phyloP scores from a whole-genome alignment of 139 green algal genomes.

The Micromonas pusilla region DNA sequence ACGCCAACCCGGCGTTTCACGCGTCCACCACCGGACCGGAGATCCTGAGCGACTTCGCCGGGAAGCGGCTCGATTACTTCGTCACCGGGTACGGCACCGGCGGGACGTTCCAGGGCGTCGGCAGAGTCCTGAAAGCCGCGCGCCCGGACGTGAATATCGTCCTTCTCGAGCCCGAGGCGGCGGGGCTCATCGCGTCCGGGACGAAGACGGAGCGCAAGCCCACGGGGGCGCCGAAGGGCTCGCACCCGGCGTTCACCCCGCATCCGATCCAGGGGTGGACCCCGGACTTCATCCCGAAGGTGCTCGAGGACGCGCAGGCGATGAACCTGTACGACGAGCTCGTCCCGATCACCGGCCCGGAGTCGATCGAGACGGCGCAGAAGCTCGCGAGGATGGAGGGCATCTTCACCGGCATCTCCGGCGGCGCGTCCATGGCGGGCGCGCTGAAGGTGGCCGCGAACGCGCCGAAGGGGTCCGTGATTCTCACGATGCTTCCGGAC shows the following conservation, averaged over 20 bases:
- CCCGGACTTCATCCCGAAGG: conserved; percentile 35
- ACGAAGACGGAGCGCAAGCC: conserved; percentile 23
- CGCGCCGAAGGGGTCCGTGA: conserved; percentile 12
- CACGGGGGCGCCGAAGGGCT: neutral
- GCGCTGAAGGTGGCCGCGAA: conserved; percentile 20
- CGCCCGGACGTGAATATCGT: conserved; percentile 30
- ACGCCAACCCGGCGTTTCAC: conserved; percentile 30
- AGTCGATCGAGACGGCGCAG: conserved; percentile 23
- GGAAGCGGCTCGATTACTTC: conserved; percentile 28
- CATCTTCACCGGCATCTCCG: conserved; percentile 35
- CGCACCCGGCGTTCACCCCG: conserved; percentile 33
- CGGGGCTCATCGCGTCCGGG: conserved; percentile 19
- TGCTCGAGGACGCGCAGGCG: conserved; percentile 15
- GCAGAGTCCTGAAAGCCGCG: conserved; percentile 9
- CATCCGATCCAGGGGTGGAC: conserved; percentile 35
- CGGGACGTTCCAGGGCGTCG: conserved; percentile 28
- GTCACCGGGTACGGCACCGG: conserved; percentile 35
- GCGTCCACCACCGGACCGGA: conserved; percentile 26
- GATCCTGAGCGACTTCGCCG: conserved; percentile 27
- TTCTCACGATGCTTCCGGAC: conserved; percentile 32
- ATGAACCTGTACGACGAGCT: conserved; percentile 28
- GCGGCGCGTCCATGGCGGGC: conserved; percentile 22
- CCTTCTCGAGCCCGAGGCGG: conserved; percentile 25
- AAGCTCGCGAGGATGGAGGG: conserved; percentile 19
- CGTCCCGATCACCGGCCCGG: conserved; percentile 17